phyloP scores from a whole-genome alignment of 768 basidiomycete species.

The Cystobasidium ongulense region DNA sequence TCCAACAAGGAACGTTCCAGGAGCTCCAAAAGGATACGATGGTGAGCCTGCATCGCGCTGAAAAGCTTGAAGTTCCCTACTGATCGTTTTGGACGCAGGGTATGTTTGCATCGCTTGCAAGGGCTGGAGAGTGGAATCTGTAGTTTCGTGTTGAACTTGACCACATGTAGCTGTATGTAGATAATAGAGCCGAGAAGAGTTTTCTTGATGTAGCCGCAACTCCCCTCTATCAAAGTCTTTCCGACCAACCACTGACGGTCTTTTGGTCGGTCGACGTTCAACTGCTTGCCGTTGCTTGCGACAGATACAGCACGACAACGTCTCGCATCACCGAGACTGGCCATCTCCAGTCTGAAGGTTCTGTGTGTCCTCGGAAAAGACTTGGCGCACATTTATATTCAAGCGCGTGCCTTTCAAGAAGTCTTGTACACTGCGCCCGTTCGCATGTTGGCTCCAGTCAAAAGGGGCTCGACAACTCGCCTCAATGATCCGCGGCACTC shows the following conservation, averaged over 20 bases:
- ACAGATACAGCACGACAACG: no score
- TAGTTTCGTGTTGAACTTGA: not conserved
- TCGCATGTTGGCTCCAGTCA: not conserved
- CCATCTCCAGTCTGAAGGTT: not conserved
- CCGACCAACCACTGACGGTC: no score
- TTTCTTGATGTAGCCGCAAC: not conserved
- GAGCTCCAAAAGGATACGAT: not conserved
- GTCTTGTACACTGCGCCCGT: not conserved
- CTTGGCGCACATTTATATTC: slow-evolving; percentile 6
- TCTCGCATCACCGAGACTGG: no score
- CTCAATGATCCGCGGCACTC: slow-evolving; percentile 46
- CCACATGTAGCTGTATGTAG: not conserved
- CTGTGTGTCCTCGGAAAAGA: not conserved
- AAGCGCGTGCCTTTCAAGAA: slow-evolving; percentile 1
- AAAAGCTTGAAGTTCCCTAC: no score
- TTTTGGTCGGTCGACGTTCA: no score
- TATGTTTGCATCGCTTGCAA: slow-evolving; percentile 18
- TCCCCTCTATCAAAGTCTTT: no score
- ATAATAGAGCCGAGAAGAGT: not conserved
- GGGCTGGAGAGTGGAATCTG: slow-evolving; percentile 25
- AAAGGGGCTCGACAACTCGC: not conserved
- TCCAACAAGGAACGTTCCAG: slow-evolving; percentile 36
- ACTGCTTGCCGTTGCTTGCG: no score
- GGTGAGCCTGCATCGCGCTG: not conserved
- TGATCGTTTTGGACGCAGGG: not conserved